Percentiles rank a stretch among this genome's conserved stretches.
These are phyloP conservation scores for Citrullus mucosospermus DNA, from an alignment of 306 rosid species.

Conservation along the genomic window DNA sequence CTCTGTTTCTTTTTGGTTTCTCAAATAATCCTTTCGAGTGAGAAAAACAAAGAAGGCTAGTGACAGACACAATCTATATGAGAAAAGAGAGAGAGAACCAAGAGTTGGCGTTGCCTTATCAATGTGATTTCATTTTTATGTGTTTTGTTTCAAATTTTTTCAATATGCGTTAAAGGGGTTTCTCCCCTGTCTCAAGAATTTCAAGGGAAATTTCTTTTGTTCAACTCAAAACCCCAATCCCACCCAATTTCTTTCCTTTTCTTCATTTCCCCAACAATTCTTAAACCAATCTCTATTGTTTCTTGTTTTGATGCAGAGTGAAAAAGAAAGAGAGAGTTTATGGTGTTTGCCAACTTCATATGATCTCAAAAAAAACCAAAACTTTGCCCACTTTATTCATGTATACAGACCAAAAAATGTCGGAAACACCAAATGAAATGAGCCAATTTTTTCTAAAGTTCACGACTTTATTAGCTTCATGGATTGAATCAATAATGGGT, in stretches of 20 bases:
- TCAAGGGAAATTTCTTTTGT: background rate
- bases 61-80: slow-evolving; percentile 29
- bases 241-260: slow-evolving; percentile 3
- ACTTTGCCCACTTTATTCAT: background rate
- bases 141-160: background rate
- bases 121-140: background rate
- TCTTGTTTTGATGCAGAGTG: background rate
- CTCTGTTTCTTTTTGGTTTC: slow-evolving; percentile 10
- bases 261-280: background rate
- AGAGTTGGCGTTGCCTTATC: slow-evolving; percentile 28
- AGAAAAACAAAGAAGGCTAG: slow-evolving; percentile 30
- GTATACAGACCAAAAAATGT: background rate
- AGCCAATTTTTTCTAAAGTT: background rate
- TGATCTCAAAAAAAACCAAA: background rate
- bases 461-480: background rate
- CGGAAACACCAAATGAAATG: background rate
- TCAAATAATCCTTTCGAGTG: slow-evolving; percentile 14
- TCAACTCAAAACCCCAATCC: background rate
- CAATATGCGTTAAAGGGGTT: background rate
- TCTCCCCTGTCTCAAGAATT: background rate
- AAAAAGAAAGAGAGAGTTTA: background rate
- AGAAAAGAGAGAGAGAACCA: background rate
- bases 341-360: background rate
- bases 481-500: background rate
- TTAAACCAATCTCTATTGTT: background rate